Base-by-base conservation (phyloP, 768 basidiomycete genomes). In the Coprinopsis strossmayeri region DNA sequence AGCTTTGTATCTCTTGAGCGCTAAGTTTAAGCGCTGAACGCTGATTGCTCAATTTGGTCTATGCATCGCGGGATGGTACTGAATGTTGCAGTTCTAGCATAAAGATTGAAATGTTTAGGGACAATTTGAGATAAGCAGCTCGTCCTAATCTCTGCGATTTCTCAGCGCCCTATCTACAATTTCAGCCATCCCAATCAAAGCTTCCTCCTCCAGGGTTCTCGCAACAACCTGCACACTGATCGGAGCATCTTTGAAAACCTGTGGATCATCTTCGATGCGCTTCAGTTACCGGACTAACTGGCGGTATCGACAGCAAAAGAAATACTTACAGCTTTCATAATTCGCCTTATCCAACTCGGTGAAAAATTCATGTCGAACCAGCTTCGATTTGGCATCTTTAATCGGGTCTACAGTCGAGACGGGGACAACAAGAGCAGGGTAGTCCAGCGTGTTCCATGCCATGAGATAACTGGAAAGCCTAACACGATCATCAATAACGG, bases 201-300 rank as follows among this genome's bases (percentile, higher is more conserved):
- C 87, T 56, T 90, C 87, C 56, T 90, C 88, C 56, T 89, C 87
- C 49, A 79, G 66, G 3, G 81, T 84, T 35, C 81, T 71, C 2
- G 82, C 84, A 7, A 87, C 70, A 5, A 89, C 59, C 60, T 90
- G 87, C 24, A 90, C 59, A 4, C 69, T 64, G 15, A 89, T 67
- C 0, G 87, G 87, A 0, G 79, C 81, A 48, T 78, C 73, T 48
- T 61, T 62, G 60, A 76, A 86, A 0, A 59, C 67, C 17, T 69
- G 64, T 0, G 84, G 82, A 18, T 81, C 66, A 56, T 87, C 87
- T 84, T 48, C 40, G 34, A 51, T n/a, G n/a, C n/a, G 46, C 20
- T 5, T 23, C 23, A 34, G 30, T 13, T 37, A 7, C 10, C 44
- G 24, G 0, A 1, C 18, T 9, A 34, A 25, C 21, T 23, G 49